A percentile compares a stretch with the other conserved stretches of the same genome.
phyloP scores from a whole-genome alignment of 371 early-diverging fungal genomes.

The Mucor lusitanicus region DNA sequence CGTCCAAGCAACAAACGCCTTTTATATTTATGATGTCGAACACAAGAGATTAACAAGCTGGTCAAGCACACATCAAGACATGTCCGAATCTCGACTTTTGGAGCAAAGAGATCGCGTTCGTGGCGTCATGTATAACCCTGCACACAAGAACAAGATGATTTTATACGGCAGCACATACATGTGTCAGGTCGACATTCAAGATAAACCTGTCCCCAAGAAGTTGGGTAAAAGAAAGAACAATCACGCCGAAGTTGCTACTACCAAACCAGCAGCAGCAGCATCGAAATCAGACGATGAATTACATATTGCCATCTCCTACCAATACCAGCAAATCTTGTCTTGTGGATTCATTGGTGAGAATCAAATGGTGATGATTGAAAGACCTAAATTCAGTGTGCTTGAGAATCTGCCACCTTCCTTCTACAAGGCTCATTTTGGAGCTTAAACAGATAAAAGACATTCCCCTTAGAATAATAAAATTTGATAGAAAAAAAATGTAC shows the following conservation, averaged over 20 bases:
- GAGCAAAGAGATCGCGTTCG: conserved; percentile 68
- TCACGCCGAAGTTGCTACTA: conserved; percentile 35
- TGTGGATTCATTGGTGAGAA: conserved; percentile 69
- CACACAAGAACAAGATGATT: conserved; percentile 60
- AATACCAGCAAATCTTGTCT: conserved; percentile 82
- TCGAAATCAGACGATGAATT: conserved; percentile 33
- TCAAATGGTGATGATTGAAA: conserved; percentile 83
- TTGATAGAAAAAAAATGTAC: conserved; percentile 6
- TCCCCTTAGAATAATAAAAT: conserved; percentile 4
- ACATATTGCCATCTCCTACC: conserved; percentile 69
- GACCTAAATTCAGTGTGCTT: conserved; percentile 79
- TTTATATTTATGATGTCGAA: conserved; percentile 81
- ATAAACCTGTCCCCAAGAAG: conserved; percentile 28
- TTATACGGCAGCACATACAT: conserved; percentile 76
- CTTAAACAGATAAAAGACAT: conserved; percentile 20
- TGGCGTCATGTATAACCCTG: conserved; percentile 74
- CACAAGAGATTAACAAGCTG: conserved; percentile 71
- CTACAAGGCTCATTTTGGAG: conserved; percentile 82
- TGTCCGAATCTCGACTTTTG: conserved; percentile 48
- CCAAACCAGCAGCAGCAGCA: not conserved
- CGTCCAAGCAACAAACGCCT: conserved; percentile 68
- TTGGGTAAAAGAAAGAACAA: conserved; percentile 32
- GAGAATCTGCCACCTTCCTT: conserved; percentile 81
- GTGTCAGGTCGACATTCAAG: conserved; percentile 74
- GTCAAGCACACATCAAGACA: conserved; percentile 72